Conservation (phyloP, 164 flowering plant genomes). For the Magnolia changhungtana region DNA sequence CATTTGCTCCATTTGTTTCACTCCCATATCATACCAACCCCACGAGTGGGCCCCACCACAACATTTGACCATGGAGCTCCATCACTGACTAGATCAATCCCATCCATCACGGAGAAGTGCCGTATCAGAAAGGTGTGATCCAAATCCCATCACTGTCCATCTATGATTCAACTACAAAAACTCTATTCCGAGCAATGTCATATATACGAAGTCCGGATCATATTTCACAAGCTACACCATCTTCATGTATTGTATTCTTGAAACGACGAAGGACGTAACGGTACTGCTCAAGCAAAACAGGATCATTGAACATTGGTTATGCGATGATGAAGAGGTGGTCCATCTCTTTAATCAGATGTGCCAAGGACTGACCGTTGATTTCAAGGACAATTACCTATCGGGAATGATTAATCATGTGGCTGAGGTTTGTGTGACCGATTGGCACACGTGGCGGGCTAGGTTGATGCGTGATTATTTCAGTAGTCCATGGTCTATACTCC, state of each 20-base stretch:
- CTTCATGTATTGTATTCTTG: slow-evolving; percentile 1
- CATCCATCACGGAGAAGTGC: too few relatives aligned
- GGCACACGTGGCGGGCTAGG: slow-evolving; percentile 4
- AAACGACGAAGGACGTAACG: slow-evolving; percentile 2
- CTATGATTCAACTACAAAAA: background rate
- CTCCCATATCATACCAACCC: background rate
- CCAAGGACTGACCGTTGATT: background rate
- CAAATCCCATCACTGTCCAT: background rate
- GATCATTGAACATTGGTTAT: background rate
- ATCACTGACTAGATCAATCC: background rate
- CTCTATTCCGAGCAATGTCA: slow-evolving; percentile 7
- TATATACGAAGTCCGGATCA: background rate
- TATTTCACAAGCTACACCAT: slow-evolving; percentile 3
- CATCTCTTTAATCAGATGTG: slow-evolving; percentile 5
- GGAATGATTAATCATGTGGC: background rate
- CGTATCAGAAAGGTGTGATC: too few relatives aligned
- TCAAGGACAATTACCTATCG: background rate
- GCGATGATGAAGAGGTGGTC: slow-evolving; percentile 1
- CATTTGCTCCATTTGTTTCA: too few relatives aligned
- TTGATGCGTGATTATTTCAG: slow-evolving; percentile 1
- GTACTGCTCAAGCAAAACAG: background rate
- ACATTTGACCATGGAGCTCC: background rate
- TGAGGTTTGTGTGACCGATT: background rate
- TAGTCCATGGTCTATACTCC: slow-evolving; percentile 6
- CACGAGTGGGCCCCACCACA: background rate